Conservation (phyloP, 352 stramenopile genomes). For the Thalassiosira ordinaria region DNA sequence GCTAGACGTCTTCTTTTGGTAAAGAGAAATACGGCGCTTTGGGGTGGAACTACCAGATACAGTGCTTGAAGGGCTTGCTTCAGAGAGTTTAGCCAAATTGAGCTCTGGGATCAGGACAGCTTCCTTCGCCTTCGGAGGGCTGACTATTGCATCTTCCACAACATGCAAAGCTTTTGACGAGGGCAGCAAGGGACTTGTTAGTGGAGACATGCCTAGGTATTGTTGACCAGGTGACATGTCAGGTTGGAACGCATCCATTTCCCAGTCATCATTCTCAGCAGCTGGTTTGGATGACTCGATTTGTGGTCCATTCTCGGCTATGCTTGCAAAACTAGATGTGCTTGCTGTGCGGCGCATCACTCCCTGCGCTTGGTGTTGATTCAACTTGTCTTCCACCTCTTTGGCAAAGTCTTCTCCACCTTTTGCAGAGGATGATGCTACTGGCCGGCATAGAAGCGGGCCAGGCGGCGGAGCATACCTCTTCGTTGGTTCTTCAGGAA, state of each 20-base stretch:
- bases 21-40: conserved; percentile 54
- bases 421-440: conserved; percentile 13
- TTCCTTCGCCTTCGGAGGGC: conserved; percentile 9
- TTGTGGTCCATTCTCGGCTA: conserved; percentile 37
- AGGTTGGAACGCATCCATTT: conserved; percentile 40
- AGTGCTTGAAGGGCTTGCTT: conserved; percentile 25
- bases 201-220: conserved; percentile 21
- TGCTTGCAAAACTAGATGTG: conserved; percentile 59
- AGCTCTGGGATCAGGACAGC: conserved; percentile 29
- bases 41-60: conserved; percentile 48
- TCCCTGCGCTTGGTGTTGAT: conserved; percentile 37
- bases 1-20: conserved; percentile 38
- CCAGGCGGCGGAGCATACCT: conserved; percentile 9
- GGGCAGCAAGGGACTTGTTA: conserved; percentile 20
- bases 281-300: neutral
- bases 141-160: neutral
- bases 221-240: neutral
- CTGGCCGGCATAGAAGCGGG: conserved; percentile 29
- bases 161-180: neutral
- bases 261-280: conserved; percentile 38
- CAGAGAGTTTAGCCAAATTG: neutral
- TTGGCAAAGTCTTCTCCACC: conserved; percentile 29
- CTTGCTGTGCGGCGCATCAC: conserved; percentile 40
- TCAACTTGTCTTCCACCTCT: conserved; percentile 53
- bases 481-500: conserved; percentile 36